Evolutionary conservation across 2,329 filamentous ascomycete species (phyloP).

Genomic region (Paramyrothecium roridum): DNA sequence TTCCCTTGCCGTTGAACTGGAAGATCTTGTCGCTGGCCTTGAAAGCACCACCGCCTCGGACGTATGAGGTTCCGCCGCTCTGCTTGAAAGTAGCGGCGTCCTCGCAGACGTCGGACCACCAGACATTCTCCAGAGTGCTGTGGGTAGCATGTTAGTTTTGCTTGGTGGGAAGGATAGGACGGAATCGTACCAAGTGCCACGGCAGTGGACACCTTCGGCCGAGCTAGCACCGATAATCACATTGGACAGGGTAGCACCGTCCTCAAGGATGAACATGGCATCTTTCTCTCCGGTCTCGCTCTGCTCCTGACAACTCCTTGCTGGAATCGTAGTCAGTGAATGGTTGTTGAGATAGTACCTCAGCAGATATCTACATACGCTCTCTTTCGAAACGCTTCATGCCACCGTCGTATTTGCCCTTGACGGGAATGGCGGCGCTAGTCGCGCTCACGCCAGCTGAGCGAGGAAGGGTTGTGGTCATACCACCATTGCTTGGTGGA

Average conservation of each 20-base stretch:
- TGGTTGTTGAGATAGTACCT: neutral
- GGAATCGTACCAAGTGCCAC: neutral
- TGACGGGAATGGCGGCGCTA: constrained; percentile 1
- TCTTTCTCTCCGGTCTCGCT: constrained; percentile 1
- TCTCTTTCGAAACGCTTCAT: constrained; percentile 2
- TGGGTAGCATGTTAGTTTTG: too few relatives aligned
- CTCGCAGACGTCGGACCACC: constrained; percentile 2
- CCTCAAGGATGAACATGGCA: constrained; percentile 1
- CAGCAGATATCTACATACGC: neutral
- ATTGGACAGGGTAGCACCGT: constrained; percentile 1
- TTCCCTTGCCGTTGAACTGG: constrained; percentile 2
- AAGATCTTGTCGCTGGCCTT: constrained; percentile 2
- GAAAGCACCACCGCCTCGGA: constrained; percentile 1
- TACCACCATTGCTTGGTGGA: neutral
- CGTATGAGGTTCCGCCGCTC: neutral
- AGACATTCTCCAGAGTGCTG: constrained; percentile 2
- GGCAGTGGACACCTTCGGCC: constrained; percentile 1
- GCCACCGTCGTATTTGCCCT: neutral
- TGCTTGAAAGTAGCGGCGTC: constrained; percentile 1
- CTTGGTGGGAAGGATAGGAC: neutral
- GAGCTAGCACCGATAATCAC: constrained; percentile 1
- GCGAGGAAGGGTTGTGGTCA: constrained; percentile 1
- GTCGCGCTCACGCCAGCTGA: neutral
- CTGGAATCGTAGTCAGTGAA: neutral
- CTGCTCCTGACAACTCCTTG: neutral